These are phyloP conservation scores for Sugiyamaella lignohabitans DNA, from an alignment of 805 yeast genomes.

Conservation along the genomic window DNA sequence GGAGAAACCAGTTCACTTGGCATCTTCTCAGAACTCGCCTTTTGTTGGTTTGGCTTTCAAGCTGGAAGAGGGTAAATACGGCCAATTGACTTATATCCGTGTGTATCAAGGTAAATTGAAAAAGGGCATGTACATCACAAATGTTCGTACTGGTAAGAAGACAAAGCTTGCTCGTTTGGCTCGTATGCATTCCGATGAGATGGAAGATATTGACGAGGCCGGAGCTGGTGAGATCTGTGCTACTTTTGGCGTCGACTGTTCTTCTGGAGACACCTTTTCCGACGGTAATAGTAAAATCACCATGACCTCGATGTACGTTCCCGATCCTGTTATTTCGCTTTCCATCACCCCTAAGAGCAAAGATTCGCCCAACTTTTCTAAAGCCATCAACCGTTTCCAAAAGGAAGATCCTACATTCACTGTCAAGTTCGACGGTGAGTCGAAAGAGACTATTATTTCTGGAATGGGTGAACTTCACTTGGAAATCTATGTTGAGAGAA, in stretches of 20 bases:
- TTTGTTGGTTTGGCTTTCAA: conserved; percentile 98
- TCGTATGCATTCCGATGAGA: conserved; percentile 97
- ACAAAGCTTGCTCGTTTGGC: conserved; percentile 90
- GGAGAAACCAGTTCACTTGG: conserved; percentile 64
- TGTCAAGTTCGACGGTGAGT: conserved; percentile 81
- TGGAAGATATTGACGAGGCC: conserved; percentile 95
- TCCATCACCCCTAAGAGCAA: conserved; percentile 83
- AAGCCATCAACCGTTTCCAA: conserved; percentile 95
- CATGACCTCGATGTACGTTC: conserved; percentile 97
- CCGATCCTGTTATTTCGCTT: conserved; percentile 95
- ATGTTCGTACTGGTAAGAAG: conserved; percentile 87
- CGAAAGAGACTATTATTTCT: conserved; percentile 88
- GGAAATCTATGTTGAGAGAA: conserved; percentile 96
- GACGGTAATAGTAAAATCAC: conserved; percentile 75
- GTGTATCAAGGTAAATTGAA: conserved; percentile 93
- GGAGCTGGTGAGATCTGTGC: conserved; percentile 99
- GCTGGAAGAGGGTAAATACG: conserved; percentile 96
- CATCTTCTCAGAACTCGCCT: conserved; percentile 68
- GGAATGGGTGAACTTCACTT: conserved; percentile 98
- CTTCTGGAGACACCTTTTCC: conserved; percentile 96
- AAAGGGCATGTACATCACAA: conserved; percentile 84
- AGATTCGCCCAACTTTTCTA: conserved; percentile 85
- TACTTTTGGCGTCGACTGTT: conserved; percentile 97
- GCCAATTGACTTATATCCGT: conserved; percentile 94
- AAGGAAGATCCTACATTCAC: conserved; percentile 98